Evolutionary conservation across 306 rosid species (phyloP), one percentile per base, ranked within the genome.

Genomic region (Lagenaria siceraria): DNA sequence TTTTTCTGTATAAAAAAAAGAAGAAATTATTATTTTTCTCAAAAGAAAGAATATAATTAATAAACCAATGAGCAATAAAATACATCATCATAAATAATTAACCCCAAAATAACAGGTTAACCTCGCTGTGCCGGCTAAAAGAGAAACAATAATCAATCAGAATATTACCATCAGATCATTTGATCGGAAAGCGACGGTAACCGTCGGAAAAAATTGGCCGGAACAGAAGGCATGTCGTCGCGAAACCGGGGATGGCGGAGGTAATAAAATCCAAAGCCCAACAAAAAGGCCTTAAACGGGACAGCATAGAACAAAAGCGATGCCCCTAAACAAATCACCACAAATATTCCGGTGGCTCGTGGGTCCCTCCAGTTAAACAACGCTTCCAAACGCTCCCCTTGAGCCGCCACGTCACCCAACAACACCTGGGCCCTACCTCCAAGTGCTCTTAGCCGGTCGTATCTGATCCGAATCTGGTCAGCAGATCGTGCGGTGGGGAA

Each of bases 351-450:
- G 0, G 97, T 92, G 3, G 96, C 98, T 12, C 98, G 81, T 3
- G 97, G 96, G 58, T 94, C 97, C 80, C 89, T 80, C 98, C 97
- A 90, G 49, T 76, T 83, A 24, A 85, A 90, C 71, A 94, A 36
- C 8, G 96, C 98, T 33, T 90, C 96, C 80, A 94, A 53, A 3
- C 97, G 81, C 89, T 94, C 98, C 22, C 98, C 97, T 64, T 92
- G 97, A 0, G 98, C 89, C 1, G 98, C 97, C 84, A 94, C 83
- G 83, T 92, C 98, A 31, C 93, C 98, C 9, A 94, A 51, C 14
- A 92, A 40, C 0, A 82, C 85, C 33, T 92, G 98, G 42, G 95
- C 98, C 85, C 97, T 75, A 10, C 98, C 98, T 0, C 92, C 96
- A 2, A 94, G 53, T 3, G 93, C 88, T 10, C 95, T 81, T 59